Base-by-base conservation (phyloP, 1,284 basidiomycete species). In the Cryptococcus sp. region DNA sequence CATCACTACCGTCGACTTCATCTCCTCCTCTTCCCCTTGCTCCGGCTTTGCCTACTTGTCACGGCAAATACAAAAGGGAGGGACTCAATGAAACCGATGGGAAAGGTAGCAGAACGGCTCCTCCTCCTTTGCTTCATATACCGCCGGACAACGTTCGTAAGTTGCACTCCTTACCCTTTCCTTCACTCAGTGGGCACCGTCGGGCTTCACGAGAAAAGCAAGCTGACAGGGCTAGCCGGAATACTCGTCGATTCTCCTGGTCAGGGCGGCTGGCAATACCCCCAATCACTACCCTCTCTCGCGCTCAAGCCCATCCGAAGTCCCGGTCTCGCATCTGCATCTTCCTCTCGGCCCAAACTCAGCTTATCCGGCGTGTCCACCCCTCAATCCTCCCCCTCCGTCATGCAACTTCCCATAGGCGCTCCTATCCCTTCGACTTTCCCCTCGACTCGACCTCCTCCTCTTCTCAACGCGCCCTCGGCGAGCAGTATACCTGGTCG, bases 121-220 rank as follows among this genome's bases (percentile, higher is more conserved):
- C 54, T 5, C 60, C 66, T 16, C 64, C 66, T 1, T 60, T 59
- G 43, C 51, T 74, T 4, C 50, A 47, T 38, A 74, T 74, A 24
- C 72, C 72, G 7, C 32, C 47, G 21, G 72, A 65, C 33, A 74
- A 74, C 48, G 68, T 74, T 55, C 72, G 72, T 74, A 56, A 70
- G 72, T 71, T 9, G 1, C 0, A 12, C 18, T 32, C 23, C 16
- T 36, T 23, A 5, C 7, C 24, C 24, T 35, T 44, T 26, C 28
- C 36, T 21, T 35, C 46, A 36, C 16, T n/a, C n/a, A n/a, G n/a
- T n/a, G n/a, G n/a, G n/a, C n/a, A n/a, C n/a, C n/a, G n/a, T 25
- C 39, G 9, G 18, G 14, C 22, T 33, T 33, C n/a, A 12, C 22
- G 3, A 34, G 1, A 2, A 16, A 23, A 28, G 22, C n/a, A 39